These are phyloP conservation scores for Microsporum audouinii DNA, from an alignment of 2,329 filamentous ascomycete species.

Conservation along the genomic window DNA sequence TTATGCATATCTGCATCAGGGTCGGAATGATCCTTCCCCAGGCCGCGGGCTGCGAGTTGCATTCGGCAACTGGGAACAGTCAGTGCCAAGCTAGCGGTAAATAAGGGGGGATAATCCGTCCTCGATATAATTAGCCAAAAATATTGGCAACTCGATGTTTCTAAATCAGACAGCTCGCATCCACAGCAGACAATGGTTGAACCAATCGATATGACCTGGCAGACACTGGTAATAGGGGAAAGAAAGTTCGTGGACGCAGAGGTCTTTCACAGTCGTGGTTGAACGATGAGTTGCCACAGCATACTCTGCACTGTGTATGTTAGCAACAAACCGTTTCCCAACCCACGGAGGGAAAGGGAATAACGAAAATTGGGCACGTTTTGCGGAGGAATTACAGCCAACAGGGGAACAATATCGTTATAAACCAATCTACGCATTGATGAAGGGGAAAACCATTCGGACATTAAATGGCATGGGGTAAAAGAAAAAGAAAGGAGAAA, in stretches of 20 bases:
- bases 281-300: slow-evolving; percentile 6
- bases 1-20: slow-evolving; percentile 1
- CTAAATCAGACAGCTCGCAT: slow-evolving; percentile 4
- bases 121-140: neutral
- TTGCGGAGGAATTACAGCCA: neutral
- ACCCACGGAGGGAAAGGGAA: neutral
- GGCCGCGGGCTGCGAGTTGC: neutral
- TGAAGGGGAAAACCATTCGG: neutral
- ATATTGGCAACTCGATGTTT: neutral
- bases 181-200: neutral
- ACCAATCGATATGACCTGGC: neutral
- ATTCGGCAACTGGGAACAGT: neutral
- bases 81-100: neutral
- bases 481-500: neutral
- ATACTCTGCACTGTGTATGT: neutral
- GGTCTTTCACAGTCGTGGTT: slow-evolving; percentile 3
- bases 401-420: neutral
- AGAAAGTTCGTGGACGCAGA: neutral
- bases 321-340: neutral
- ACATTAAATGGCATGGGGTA: neutral
- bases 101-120: neutral
- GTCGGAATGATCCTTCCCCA: slow-evolving; percentile 2
- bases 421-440: slow-evolving; percentile 2
- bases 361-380: neutral
- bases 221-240: slow-evolving; percentile 4